Percentiles rank a stretch among this genome's conserved stretches.
phyloP scores from a whole-genome alignment of 768 basidiomycete species.

The Clavulina sp. region DNA sequence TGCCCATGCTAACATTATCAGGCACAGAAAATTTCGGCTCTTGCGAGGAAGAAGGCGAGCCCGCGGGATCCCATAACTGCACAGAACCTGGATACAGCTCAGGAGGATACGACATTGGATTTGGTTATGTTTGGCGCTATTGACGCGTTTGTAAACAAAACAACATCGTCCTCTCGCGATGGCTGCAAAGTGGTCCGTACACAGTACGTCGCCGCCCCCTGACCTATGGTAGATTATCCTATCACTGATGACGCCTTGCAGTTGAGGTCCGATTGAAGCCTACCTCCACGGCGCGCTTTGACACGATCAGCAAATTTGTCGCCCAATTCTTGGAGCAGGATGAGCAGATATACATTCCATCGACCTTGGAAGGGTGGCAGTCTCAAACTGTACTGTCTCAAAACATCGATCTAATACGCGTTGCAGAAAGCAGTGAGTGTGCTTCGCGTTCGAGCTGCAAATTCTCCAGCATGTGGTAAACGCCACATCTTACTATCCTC shows the following conservation, averaged over 20 bases:
- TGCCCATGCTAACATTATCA: too few relatives aligned
- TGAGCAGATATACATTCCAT: constrained; percentile 52
- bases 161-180: too few relatives aligned
- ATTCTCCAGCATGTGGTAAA: constrained; percentile 3
- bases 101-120: too few relatives aligned
- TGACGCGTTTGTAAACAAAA: too few relatives aligned
- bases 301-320: constrained; percentile 51
- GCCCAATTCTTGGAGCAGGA: constrained; percentile 35
- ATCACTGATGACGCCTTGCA: constrained; percentile 17
- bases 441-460: constrained; percentile 3
- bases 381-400: constrained; percentile 48
- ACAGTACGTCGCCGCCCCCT: constrained; percentile 27
- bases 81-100: too few relatives aligned
- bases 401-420: constrained; percentile 59
- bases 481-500: not conserved
- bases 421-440: constrained; percentile 34
- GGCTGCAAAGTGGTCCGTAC: constrained; percentile 49
- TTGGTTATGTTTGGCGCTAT: too few relatives aligned
- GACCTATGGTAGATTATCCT: not conserved
- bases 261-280: constrained; percentile 71
- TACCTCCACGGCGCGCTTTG: constrained; percentile 53
- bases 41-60: too few relatives aligned
- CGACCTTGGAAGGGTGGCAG: constrained; percentile 62
- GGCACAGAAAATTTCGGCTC: too few relatives aligned
- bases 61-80: too few relatives aligned